phyloP scores from a whole-genome alignment of 257 asterid species.

The Fraxinus quadrangulata region DNA sequence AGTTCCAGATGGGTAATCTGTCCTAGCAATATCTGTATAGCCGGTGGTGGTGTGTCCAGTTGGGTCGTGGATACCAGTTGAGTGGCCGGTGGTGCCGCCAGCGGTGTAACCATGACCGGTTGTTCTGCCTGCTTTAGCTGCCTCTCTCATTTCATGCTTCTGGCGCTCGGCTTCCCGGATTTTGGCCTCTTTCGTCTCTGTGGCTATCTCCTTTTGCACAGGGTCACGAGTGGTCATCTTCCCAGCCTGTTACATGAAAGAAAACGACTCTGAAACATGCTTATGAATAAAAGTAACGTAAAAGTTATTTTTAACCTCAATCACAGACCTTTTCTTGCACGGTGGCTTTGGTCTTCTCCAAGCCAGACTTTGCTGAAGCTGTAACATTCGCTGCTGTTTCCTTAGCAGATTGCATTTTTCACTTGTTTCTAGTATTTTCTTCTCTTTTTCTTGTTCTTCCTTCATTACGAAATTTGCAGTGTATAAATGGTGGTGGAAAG shows the following conservation, averaged over 20 bases:
- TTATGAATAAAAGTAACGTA: background rate
- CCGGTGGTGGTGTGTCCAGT: conserved; percentile 1
- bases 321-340: conserved; percentile 20
- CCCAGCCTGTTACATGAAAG: conserved; percentile 26
- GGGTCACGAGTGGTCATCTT: conserved; percentile 37
- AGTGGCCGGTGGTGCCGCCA: background rate
- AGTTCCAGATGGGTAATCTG: background rate
- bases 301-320: too few species aligned
- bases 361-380: conserved; percentile 38
- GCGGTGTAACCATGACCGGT: background rate
- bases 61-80: background rate
- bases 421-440: background rate
- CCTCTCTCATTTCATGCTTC: conserved; percentile 15
- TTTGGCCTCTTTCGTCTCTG: conserved; percentile 35
- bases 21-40: background rate
- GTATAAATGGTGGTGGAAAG: background rate
- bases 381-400: conserved; percentile 30
- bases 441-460: background rate
- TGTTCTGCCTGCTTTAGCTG: conserved; percentile 16
- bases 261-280: background rate
- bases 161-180: conserved; percentile 31
- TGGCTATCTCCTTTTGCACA: conserved; percentile 36
- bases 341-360: conserved; percentile 38
- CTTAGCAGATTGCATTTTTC: conserved; percentile 20
- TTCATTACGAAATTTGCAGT: background rate